phyloP scores from a whole-genome alignment of 352 stramenopile genomes.

The Globisporangium nagaii region DNA sequence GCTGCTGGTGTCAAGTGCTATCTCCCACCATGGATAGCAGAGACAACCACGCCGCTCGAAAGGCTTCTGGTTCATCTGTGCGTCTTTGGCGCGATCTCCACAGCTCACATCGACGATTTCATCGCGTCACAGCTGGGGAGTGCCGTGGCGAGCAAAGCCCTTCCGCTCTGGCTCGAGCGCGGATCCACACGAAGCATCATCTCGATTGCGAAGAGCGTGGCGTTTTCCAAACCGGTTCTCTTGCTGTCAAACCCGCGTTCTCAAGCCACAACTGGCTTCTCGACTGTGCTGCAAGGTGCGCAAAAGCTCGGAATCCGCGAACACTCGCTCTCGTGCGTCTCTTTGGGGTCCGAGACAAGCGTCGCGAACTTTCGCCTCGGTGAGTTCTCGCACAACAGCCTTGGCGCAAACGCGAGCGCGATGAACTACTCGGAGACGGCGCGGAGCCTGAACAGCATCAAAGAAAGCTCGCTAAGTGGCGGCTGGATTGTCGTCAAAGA shows the following conservation, averaged over 20 bases:
- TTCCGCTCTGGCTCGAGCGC: slow-evolving; percentile 11
- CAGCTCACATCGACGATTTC: slow-evolving; percentile 18
- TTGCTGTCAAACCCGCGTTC: slow-evolving; percentile 3
- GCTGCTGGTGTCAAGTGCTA: not conserved
- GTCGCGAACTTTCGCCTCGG: slow-evolving; percentile 5
- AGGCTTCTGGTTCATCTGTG: slow-evolving; percentile 26
- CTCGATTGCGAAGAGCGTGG: not conserved
- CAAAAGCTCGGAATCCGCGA: not conserved
- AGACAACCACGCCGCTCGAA: slow-evolving; percentile 17
- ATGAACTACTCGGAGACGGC: slow-evolving; percentile 3
- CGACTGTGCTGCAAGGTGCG: slow-evolving; percentile 8
- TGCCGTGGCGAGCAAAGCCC: not conserved
- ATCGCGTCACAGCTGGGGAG: slow-evolving; percentile 19
- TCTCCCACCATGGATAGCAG: slow-evolving; percentile 17
- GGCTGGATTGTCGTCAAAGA: slow-evolving; percentile 30
- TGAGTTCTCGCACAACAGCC: slow-evolving; percentile 9
- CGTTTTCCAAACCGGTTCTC: slow-evolving; percentile 9
- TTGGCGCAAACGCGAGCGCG: slow-evolving; percentile 5
- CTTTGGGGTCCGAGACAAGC: slow-evolving; percentile 6
- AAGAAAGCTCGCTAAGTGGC: slow-evolving; percentile 18
- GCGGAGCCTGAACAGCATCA: slow-evolving; percentile 15
- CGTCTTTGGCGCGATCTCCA: slow-evolving; percentile 20
- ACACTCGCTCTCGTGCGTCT: slow-evolving; percentile 11
- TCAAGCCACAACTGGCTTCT: not conserved
- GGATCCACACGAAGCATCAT: not conserved